Percentiles rank a stretch among this genome's conserved stretches.
Evolutionary conservation across 2,329 filamentous ascomycete species (phyloP).

Genomic region (Nannizziopsis arthrosporioides): DNA sequence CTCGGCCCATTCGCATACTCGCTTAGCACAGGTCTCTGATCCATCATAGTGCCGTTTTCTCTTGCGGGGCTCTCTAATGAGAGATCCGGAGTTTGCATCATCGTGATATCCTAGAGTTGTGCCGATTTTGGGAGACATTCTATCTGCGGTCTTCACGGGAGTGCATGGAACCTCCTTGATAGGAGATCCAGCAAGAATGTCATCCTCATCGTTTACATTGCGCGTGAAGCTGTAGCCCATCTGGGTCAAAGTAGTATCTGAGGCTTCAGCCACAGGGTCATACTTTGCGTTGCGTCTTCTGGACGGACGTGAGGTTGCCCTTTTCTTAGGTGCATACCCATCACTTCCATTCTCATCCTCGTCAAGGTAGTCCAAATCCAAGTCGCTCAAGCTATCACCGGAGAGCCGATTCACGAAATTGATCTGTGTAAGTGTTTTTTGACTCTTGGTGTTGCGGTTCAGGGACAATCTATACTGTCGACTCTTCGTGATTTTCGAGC

Average conservation of each 20-base stretch:
- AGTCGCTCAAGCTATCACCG: conserved; percentile 17
- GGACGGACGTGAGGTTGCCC: neutral
- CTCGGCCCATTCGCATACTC: neutral
- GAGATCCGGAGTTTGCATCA: too few relatives aligned
- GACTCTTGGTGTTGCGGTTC: conserved; percentile 18
- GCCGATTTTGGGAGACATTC: too few relatives aligned
- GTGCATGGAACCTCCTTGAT: neutral
- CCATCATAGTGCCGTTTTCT: neutral
- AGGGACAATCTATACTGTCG: conserved; percentile 13
- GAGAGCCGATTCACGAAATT: conserved; percentile 26
- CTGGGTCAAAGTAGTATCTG: conserved; percentile 10
- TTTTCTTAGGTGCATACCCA: conserved; percentile 1
- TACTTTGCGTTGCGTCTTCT: neutral
- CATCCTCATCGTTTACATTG: conserved; percentile 1
- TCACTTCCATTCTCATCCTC: conserved; percentile 20
- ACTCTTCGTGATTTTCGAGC: neutral
- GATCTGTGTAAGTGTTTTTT: conserved; percentile 34
- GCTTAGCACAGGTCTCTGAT: neutral
- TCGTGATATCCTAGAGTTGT: too few relatives aligned
- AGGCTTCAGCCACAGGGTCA: neutral
- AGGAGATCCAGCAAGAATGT: neutral
- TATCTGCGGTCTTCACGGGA: neutral
- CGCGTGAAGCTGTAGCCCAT: conserved; percentile 18
- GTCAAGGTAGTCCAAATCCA: conserved; percentile 25
- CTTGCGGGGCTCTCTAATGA: too few relatives aligned